Evolutionary conservation across 495 filamentous ascomycete species (phyloP).

Genomic region (Ramalina peruviana): DNA sequence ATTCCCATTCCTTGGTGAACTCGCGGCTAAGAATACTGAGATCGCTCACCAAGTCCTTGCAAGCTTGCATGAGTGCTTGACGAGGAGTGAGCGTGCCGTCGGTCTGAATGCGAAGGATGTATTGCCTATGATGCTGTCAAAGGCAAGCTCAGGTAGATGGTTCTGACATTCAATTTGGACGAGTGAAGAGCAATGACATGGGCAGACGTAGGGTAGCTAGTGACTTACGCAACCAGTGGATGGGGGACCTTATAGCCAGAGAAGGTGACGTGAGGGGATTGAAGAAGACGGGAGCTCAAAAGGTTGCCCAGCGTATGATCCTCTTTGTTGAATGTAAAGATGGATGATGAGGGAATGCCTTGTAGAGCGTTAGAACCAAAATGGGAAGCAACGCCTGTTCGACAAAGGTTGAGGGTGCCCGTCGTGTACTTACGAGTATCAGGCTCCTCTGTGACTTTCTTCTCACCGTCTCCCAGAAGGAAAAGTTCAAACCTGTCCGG

Average conservation of each 20-base stretch:
- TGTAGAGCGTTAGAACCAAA: neutral
- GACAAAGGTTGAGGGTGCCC: neutral
- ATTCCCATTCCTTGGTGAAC: constrained; percentile 89
- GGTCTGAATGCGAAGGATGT: constrained; percentile 82
- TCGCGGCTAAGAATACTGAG: constrained; percentile 64
- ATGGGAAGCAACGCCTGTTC: constrained; percentile 6
- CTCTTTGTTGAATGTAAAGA: constrained; percentile 92
- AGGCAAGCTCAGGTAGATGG: constrained; percentile 1
- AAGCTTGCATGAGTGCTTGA: constrained; percentile 67
- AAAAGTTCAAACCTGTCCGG: constrained; percentile 73
- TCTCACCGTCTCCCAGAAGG: constrained; percentile 71
- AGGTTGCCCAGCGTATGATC: constrained; percentile 94
- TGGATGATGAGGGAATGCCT: constrained; percentile 70
- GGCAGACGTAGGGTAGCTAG: neutral
- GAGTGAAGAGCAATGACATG: neutral
- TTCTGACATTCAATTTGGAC: neutral
- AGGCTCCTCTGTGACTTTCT: constrained; percentile 72
- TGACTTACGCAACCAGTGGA: constrained; percentile 29
- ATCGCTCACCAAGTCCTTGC: constrained; percentile 63
- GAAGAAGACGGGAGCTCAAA: constrained; percentile 64
- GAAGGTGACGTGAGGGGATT: constrained; percentile 66
- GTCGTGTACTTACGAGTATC: constrained; percentile 59
- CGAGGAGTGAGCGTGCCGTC: constrained; percentile 77
- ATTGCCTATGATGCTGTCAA: constrained; percentile 27
- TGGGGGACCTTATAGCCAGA: constrained; percentile 60